Evolutionary conservation across 495 filamentous ascomycete species (phyloP).

Genomic region (Astrocystis sublimbata): DNA sequence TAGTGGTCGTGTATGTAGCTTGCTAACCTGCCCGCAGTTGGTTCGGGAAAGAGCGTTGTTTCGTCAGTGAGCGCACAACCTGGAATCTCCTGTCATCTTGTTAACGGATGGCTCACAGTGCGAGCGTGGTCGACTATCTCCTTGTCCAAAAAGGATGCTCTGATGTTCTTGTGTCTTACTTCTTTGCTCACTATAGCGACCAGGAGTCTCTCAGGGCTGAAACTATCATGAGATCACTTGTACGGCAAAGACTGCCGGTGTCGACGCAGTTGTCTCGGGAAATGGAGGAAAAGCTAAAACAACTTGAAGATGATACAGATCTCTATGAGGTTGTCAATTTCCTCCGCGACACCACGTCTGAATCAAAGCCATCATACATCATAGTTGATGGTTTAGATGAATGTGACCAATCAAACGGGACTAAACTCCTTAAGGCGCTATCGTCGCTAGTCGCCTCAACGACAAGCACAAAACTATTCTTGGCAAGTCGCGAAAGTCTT

Average conservation of each 20-base stretch:
- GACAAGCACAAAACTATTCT: background rate
- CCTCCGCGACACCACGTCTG: background rate
- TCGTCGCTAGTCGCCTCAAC: background rate
- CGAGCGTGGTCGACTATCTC: background rate
- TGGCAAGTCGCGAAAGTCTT: background rate
- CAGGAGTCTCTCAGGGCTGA: background rate
- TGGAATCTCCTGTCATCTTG: background rate
- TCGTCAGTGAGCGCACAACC: background rate
- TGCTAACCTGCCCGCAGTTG: background rate
- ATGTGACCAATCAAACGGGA: background rate
- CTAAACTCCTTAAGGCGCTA: background rate
- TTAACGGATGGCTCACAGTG: background rate
- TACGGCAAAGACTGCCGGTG: background rate
- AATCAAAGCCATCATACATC: background rate
- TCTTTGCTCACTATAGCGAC: background rate
- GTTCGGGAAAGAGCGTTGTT: background rate
- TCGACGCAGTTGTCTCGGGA: background rate
- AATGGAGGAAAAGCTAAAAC: background rate
- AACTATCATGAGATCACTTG: background rate
- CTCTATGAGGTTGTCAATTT: background rate
- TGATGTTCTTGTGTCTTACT: background rate
- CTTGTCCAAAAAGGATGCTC: background rate
- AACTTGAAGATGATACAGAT: background rate
- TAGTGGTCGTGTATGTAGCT: background rate
- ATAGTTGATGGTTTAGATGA: conserved; percentile 4